Base-by-base conservation (phyloP, 257 asterid species). In the Penstemon barbatus region DNA sequence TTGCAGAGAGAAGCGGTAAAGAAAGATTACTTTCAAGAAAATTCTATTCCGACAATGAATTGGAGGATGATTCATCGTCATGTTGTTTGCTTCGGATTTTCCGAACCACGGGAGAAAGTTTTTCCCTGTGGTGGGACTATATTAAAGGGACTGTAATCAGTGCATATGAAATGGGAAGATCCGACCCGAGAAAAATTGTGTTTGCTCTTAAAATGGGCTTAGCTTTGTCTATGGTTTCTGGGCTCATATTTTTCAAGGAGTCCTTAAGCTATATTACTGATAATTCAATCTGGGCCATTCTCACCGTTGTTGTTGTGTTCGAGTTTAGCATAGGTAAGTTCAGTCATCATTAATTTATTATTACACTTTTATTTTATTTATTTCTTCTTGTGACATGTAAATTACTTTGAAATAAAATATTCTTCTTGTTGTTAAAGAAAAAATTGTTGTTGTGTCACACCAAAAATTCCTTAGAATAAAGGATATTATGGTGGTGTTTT, bases 321-420 rank as follows among this genome's bases (percentile, higher is more conserved):
- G 98, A 92, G 74, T 92, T 87, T 77, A 92, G 97, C 83, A 86
- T 89, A 52, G 98, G 98, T 91, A 77, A n/a, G 56, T 38, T 6
- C 33, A 25, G 0, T 25, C 33, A 25, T 25, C 33, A 25, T 25
- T 10, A 8, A 38, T 3, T 11, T 40, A 2, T 11, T 40, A 2
- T 8, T 46, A 37, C 4, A 36, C 9, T 15, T 15, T 15, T 58
- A 36, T 8, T 46, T 8, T 25, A 25, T 25, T 25, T 25, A 2
- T 25, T 2, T 25, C 33, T 25, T 25, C 33, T 25, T 25, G 33
- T 25, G 33, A 1, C 33, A 25, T 25, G 33, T 25, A 25, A 1
- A 25, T 25, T 1, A 25, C 33, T 25, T 25, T 25, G 33, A 25
- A 25, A 25, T 25, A 25, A 25, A 25, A 1, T 25, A 0, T 25